Base-by-base conservation (phyloP, 2,329 filamentous ascomycete genomes). In the Aspergillus ochraceoroseus region DNA sequence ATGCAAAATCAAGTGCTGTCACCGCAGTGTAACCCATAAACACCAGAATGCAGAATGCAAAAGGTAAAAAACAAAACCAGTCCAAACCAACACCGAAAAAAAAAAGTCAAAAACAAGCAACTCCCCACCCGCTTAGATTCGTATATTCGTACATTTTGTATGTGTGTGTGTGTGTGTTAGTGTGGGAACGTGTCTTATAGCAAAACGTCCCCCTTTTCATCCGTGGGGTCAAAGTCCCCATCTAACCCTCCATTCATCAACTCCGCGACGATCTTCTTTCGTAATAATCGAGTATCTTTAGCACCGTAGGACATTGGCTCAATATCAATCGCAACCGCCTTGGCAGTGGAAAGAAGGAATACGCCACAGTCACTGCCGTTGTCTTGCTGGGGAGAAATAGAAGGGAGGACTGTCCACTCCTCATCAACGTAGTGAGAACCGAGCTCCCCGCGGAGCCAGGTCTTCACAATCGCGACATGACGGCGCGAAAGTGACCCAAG, bases 311-410 rank as follows among this genome's bases (percentile, higher is more conserved):
- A 60, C 38, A 65, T 61, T 2, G 67, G 67, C 34, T 70, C 67
- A 18, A 71, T 53, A 11, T 64, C 65, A 18, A 72, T 51, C 35
- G 67, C 63, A 35, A 72, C 60, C 41, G 70, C 64, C 47, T 72
- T 71, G 33, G 71, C 71, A 3, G 66, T 72, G 7, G 70, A 70
- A 13, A 72, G 56, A 13, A 70, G 59, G 46, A 73, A 74, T 2
- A 72, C 70, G n/a, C 71, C 71, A 42, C 71, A 74, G 43, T 74
- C 71, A 38, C 63, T 66, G 18, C 63, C 63, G 44, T 74, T 74
- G 41, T 66, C 51, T 45, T 74, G 71, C 41, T 61, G 61, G 5
- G 70, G 70, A 4, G 67, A 69, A 4, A 51, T 28, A 2, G 65
- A 65, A 4, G 60, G 56, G 13, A 67, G 55, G 4, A 66, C 53